Conservation (phyloP, 202 grass and related monocot genomes). For the Saccharum hybrid region DNA sequence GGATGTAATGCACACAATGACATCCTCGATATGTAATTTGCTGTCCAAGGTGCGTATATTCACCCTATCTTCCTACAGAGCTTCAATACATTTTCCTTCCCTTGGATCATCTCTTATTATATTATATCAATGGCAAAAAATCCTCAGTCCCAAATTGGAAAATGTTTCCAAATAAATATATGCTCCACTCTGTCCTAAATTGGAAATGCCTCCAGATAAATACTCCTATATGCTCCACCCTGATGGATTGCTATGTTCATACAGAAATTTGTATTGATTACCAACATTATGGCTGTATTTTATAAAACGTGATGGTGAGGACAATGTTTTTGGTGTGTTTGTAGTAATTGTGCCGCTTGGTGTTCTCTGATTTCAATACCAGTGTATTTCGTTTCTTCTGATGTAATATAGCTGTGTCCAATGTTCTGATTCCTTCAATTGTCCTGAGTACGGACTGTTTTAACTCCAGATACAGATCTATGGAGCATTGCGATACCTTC, state of each 20-base stretch:
- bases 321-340: not conserved
- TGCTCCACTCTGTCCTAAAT: conserved; percentile 6
- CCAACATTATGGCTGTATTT: not conserved
- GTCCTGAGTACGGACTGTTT: not conserved
- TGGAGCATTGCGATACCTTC: not conserved
- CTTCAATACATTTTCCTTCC: conserved; percentile 14
- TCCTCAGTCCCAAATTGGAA: conserved; percentile 2
- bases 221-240: not conserved
- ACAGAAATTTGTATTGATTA: not conserved
- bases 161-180: conserved; percentile 16
- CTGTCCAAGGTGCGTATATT: conserved; percentile 74
- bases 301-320: not conserved
- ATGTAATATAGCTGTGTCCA: not conserved
- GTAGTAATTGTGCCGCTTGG: not conserved
- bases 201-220: conserved; percentile 11
- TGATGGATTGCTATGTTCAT: conserved; percentile 8
- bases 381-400: not conserved
- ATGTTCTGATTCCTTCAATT: conserved; percentile 10
- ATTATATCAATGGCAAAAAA: conserved; percentile 15
- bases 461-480: not conserved
- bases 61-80: conserved; percentile 6
- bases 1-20: conserved; percentile 87
- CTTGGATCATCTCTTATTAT: conserved; percentile 10
- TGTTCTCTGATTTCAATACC: not conserved
- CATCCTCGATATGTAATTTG: conserved; percentile 74